A percentile compares a stretch with the other conserved stretches of the same genome.
These are phyloP conservation scores for Ophiostoma himal-ulmi DNA, from an alignment of 2,329 filamentous ascomycete species.

Conservation along the genomic window DNA sequence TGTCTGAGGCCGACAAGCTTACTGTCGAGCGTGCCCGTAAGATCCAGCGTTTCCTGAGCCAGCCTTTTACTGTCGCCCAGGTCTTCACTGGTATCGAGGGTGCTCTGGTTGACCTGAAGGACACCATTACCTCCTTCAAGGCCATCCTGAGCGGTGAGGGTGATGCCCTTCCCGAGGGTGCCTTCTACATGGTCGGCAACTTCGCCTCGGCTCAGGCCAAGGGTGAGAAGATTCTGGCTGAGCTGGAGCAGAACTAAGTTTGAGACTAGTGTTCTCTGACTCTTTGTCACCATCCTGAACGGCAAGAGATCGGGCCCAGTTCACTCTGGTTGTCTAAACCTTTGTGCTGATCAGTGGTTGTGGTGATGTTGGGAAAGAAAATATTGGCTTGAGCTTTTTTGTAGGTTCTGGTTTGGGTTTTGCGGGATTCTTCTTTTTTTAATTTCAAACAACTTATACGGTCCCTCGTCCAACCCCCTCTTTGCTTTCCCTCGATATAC, in stretches of 20 bases:
- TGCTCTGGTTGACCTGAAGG: constrained; percentile 95
- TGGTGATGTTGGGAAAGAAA: not conserved
- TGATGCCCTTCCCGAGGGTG: constrained; percentile 91
- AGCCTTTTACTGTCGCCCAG: constrained; percentile 86
- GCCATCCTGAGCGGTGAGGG: constrained; percentile 90
- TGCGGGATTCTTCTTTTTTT: constrained; percentile 15
- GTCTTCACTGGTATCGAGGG: constrained; percentile 93
- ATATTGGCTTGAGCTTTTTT: constrained; percentile 11
- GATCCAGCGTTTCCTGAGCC: constrained; percentile 98
- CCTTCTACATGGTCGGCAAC: constrained; percentile 97
- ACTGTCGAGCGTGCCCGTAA: constrained; percentile 99
- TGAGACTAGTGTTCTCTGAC: constrained; percentile 2
- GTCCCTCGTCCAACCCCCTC: constrained; percentile 9
- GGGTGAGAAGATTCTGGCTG: constrained; percentile 99
- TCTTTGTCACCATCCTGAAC: not conserved
- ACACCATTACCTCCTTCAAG: constrained; percentile 97
- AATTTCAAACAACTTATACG: constrained; percentile 14
- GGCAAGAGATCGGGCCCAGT: not conserved
- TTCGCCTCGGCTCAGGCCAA: constrained; percentile 87
- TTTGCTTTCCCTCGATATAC: constrained; percentile 10
- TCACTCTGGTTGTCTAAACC: not conserved
- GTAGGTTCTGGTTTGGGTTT: constrained; percentile 15
- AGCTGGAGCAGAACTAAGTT: constrained; percentile 62
- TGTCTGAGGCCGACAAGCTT: constrained; percentile 98
- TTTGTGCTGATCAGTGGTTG: not conserved